These are phyloP conservation scores for Candida nonsorbophila DNA, from an alignment of 805 yeast genomes.

Conservation along the genomic window DNA sequence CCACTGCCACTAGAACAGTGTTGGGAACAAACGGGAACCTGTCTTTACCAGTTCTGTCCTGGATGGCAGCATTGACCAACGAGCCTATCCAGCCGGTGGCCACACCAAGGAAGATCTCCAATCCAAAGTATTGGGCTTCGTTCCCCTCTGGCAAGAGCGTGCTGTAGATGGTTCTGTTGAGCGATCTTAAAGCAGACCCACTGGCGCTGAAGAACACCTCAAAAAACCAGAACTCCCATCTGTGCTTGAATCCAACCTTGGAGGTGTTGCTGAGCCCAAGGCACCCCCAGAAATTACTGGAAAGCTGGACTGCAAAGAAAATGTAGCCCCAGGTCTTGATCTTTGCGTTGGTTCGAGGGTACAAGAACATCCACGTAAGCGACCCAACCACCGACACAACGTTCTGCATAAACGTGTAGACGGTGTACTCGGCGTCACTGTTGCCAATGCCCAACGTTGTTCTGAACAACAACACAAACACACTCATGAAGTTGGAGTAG, in stretches of 20 bases:
- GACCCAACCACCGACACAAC: constrained; percentile 30
- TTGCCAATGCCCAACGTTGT: constrained; percentile 33
- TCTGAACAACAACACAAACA: constrained; percentile 31
- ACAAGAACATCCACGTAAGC: constrained; percentile 30
- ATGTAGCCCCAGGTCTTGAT: constrained; percentile 33
- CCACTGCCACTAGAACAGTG: constrained; percentile 19
- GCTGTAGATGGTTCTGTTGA: constrained; percentile 32
- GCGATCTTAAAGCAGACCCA: constrained; percentile 29
- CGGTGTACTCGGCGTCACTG: constrained; percentile 34
- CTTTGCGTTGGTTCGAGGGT: constrained; percentile 15
- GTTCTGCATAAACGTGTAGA: constrained; percentile 32
- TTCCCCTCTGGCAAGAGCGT: constrained; percentile 35
- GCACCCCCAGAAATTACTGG: constrained; percentile 35
- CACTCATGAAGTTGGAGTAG: constrained; percentile 27
- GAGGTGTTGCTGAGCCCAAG: constrained; percentile 22
- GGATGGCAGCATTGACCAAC: constrained; percentile 33
- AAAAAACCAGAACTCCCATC: constrained; percentile 41
- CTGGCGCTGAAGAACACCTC: constrained; percentile 30
- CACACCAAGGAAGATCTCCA: constrained; percentile 35
- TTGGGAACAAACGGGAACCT: constrained; percentile 35
- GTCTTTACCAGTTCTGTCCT: constrained; percentile 32
- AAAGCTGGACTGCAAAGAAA: constrained; percentile 23
- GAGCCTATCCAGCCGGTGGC: constrained; percentile 39
- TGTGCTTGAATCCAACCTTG: constrained; percentile 31
- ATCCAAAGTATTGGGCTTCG: constrained; percentile 39